phyloP scores from a whole-genome alignment of 495 filamentous ascomycete genomes.

The Amniculicola lignicola region DNA sequence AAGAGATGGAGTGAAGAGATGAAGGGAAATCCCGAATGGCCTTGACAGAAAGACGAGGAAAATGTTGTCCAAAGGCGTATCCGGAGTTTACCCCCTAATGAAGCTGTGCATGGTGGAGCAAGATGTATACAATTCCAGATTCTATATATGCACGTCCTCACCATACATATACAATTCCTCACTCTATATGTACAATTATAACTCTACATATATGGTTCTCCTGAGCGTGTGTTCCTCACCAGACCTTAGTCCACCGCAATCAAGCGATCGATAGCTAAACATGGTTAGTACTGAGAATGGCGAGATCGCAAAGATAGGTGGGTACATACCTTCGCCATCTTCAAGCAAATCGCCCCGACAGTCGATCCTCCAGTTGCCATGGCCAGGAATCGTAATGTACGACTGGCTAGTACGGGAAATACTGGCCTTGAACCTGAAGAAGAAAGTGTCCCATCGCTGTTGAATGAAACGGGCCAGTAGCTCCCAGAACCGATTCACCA shows the following conservation, averaged over 20 bases:
- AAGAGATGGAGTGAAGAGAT: no score
- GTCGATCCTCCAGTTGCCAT: constrained; percentile 31
- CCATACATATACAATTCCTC: no score
- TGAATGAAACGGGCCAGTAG: constrained; percentile 15
- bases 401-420: constrained; percentile 23
- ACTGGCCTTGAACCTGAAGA: constrained; percentile 24
- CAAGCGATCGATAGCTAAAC: constrained; percentile 22
- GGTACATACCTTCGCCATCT: constrained; percentile 25
- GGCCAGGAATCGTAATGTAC: constrained; percentile 9
- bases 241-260: neutral
- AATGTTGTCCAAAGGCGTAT: no score
- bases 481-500: constrained; percentile 10
- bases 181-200: no score
- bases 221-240: no score
- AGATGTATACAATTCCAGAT: no score
- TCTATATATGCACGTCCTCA: no score
- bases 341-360: constrained; percentile 21
- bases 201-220: no score
- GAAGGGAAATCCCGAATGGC: no score
- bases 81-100: no score
- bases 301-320: neutral
- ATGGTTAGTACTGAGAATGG: neutral
- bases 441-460: constrained; percentile 30
- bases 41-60: no score
- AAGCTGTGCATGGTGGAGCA: neutral